Evolutionary conservation across 768 basidiomycete genomes (phyloP).

Genomic region (Mycena pura): DNA sequence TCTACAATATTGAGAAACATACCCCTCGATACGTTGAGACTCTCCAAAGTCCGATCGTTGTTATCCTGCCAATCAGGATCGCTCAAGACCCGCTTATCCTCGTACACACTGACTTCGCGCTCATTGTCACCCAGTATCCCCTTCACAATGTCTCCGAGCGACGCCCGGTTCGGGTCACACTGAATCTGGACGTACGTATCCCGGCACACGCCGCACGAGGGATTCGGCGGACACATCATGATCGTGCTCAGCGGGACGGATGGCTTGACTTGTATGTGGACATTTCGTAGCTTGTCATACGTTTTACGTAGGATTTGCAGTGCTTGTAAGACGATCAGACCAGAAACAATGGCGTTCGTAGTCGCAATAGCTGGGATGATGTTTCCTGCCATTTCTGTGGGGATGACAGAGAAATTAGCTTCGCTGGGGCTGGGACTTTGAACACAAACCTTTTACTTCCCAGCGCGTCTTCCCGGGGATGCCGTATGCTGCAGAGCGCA

Average conservation of each 20-base stretch:
- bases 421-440: background rate
- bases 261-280: conserved; percentile 82
- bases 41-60: conserved; percentile 76
- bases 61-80: conserved; percentile 98
- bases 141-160: conserved; percentile 74
- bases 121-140: conserved; percentile 66
- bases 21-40: conserved; percentile 79
- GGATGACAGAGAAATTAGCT: background rate
- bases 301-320: conserved; percentile 79
- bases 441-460: conserved; percentile 87
- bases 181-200: conserved; percentile 79
- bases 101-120: conserved; percentile 80
- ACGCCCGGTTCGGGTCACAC: conserved; percentile 75
- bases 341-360: conserved; percentile 97
- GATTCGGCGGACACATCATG: conserved; percentile 71
- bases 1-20: conserved; percentile 91
- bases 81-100: conserved; percentile 84
- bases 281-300: conserved; percentile 68
- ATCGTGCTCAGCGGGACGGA: conserved; percentile 78
- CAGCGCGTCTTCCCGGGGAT: conserved; percentile 91
- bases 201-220: conserved; percentile 82
- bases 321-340: conserved; percentile 92
- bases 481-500: conserved; percentile 89
- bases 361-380: conserved; percentile 99
- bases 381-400: conserved; percentile 96